phyloP scores from a whole-genome alignment of 192 early-diverging fungal genomes.

The Podila verticillata region DNA sequence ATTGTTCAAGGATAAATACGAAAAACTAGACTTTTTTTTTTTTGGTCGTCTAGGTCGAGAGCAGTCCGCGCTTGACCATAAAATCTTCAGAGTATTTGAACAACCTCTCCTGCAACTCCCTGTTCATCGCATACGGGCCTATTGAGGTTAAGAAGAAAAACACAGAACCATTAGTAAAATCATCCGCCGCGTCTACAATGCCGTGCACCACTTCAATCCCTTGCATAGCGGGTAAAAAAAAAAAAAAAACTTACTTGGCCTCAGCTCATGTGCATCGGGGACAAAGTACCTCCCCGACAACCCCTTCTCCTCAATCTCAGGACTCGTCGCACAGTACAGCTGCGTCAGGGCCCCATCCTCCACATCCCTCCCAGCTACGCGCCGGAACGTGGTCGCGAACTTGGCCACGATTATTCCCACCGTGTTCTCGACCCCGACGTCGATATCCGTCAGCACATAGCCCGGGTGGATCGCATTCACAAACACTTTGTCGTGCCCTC shows the following conservation, averaged over 20 bases:
- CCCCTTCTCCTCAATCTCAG: conserved; percentile 59
- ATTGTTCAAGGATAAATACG: no score
- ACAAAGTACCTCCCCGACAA: conserved; percentile 45
- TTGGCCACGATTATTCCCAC: conserved; percentile 10
- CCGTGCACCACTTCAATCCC: no score
- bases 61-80: conserved; percentile 32
- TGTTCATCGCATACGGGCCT: conserved; percentile 41
- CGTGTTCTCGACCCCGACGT: background rate
- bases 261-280: conserved; percentile 45
- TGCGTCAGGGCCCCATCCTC: conserved; percentile 59
- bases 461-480: conserved; percentile 64
- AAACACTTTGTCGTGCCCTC: conserved; percentile 42
- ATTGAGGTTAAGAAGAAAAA: background rate
- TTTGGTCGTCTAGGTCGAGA: conserved; percentile 14
- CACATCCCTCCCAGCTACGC: conserved; percentile 11
- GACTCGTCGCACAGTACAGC: conserved; percentile 61
- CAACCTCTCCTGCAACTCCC: conserved; percentile 36
- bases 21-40: no score
- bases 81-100: conserved; percentile 48
- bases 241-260: conserved; percentile 15
- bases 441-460: conserved; percentile 17
- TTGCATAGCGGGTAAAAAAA: background rate
- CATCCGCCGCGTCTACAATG: no score
- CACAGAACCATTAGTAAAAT: background rate
- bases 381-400: background rate